These are phyloP conservation scores for Endocalyx cinctus DNA, from an alignment of 2,329 filamentous ascomycete genomes.

Conservation along the genomic window DNA sequence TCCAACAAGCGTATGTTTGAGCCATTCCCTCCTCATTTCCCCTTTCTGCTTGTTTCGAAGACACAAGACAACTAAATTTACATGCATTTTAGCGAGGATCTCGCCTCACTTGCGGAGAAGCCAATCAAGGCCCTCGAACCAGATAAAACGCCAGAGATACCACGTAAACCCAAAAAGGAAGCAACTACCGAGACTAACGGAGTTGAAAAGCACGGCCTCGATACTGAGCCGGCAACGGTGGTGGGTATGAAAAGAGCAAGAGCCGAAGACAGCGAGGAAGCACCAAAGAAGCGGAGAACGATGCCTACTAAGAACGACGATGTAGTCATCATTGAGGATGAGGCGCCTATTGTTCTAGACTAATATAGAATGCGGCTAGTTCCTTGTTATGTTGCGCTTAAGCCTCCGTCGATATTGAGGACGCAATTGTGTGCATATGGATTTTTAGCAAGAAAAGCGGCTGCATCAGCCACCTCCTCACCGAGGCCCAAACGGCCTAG, in stretches of 20 bases:
- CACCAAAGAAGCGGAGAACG: no score
- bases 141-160: conserved; percentile 44
- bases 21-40: conserved; percentile 13
- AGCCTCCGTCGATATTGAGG: conserved; percentile 78
- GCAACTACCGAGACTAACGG: conserved; percentile 36
- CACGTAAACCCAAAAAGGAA: conserved; percentile 46
- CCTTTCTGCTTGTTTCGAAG: no score
- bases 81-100: conserved; percentile 31
- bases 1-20: conserved; percentile 55
- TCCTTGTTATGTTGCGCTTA: conserved; percentile 63
- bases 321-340: conserved; percentile 46
- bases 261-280: conserved; percentile 46
- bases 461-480: conserved; percentile 77
- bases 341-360: conserved; percentile 42
- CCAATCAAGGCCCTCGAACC: conserved; percentile 46
- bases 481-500: conserved; percentile 60
- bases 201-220: no score
- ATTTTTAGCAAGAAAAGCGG: conserved; percentile 71
- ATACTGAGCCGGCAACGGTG: no score
- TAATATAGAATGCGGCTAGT: no score
- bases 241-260: no score
- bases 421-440: conserved; percentile 83
- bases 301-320: conserved; percentile 34
- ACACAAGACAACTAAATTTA: conserved; percentile 18
- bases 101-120: conserved; percentile 44